These are phyloP conservation scores for Russula brevipes DNA, from an alignment of 768 basidiomycete genomes.

Conservation along the genomic window DNA sequence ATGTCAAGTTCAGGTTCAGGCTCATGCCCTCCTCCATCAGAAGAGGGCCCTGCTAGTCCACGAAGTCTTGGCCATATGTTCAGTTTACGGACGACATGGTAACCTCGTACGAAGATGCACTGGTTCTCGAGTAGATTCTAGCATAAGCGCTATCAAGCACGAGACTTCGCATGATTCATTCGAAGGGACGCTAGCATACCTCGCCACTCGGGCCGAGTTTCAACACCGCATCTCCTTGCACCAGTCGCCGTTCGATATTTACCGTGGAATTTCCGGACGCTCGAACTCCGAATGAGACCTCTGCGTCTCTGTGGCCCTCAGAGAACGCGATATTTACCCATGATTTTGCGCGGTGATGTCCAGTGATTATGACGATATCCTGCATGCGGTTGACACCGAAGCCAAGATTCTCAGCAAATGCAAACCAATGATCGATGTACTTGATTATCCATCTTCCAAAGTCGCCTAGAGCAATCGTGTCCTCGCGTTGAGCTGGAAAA, in stretches of 20 bases:
- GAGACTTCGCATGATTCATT: not conserved
- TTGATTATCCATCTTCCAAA: not conserved
- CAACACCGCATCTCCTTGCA: not conserved
- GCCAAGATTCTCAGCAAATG: not conserved
- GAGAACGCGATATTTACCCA: not conserved
- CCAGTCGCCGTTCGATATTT: not conserved
- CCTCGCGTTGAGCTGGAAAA: not conserved
- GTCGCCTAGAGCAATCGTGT: not conserved
- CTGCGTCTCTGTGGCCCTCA: not conserved
- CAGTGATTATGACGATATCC: not conserved
- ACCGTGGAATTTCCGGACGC: not conserved
- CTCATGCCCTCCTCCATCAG: not conserved
- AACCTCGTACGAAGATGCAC: not conserved
- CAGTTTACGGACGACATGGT: not conserved
- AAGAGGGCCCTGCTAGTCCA: not conserved
- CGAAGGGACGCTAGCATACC: not conserved
- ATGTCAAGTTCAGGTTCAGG: not conserved
- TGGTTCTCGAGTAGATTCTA: not conserved
- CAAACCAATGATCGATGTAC: not conserved
- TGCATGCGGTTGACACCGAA: not conserved
- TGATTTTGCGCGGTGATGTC: not conserved
- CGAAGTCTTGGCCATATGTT: not conserved
- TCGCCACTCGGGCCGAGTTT: not conserved
- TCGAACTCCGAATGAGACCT: not conserved
- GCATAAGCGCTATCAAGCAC: not conserved